These are phyloP conservation scores for Basidioascus undulatus DNA, from an alignment of 768 basidiomycete species.

Conservation along the genomic window DNA sequence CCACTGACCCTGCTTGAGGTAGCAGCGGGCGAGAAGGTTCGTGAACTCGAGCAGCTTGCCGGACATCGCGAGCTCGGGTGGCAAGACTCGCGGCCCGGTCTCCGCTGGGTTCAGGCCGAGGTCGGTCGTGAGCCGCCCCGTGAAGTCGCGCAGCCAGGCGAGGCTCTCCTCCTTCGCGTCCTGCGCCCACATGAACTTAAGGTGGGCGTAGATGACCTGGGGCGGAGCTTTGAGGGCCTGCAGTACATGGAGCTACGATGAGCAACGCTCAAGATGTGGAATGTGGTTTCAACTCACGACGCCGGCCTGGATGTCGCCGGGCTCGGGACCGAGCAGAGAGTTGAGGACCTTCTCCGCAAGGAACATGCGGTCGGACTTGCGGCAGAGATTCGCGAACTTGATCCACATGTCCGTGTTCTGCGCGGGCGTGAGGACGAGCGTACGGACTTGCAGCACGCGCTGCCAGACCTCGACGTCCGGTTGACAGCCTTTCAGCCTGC, in stretches of 20 bases:
- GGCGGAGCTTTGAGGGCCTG: slow-evolving; percentile 50
- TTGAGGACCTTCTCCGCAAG: slow-evolving; percentile 92
- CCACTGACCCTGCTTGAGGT: slow-evolving; percentile 92
- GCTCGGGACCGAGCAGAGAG: slow-evolving; percentile 53
- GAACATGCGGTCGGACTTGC: slow-evolving; percentile 80
- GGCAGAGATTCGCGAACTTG: slow-evolving; percentile 91
- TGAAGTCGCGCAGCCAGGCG: slow-evolving; percentile 59
- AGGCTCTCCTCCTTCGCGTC: slow-evolving; percentile 55
- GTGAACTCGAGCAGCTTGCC: slow-evolving; percentile 29
- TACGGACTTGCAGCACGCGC: slow-evolving; percentile 81
- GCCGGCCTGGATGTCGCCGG: too few relatives aligned
- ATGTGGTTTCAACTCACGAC: too few relatives aligned
- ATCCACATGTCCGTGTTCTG: slow-evolving; percentile 97
- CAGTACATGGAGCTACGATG: too few relatives aligned
- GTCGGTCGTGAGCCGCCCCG: slow-evolving; percentile 47
- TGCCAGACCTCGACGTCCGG: slow-evolving; percentile 99
- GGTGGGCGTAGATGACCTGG: slow-evolving; percentile 81
- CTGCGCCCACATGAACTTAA: slow-evolving; percentile 87
- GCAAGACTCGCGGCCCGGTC: slow-evolving; percentile 24
- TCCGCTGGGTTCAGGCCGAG: slow-evolving; percentile 37
- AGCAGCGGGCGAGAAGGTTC: slow-evolving; percentile 79
- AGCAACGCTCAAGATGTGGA: too few relatives aligned
- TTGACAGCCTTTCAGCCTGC: slow-evolving; percentile 82
- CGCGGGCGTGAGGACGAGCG: slow-evolving; percentile 72
- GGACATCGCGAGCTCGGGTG: slow-evolving; percentile 15